Evolutionary conservation across 2,329 filamentous ascomycete genomes (phyloP).

Genomic region (Pseudogymnoascus sp.): DNA sequence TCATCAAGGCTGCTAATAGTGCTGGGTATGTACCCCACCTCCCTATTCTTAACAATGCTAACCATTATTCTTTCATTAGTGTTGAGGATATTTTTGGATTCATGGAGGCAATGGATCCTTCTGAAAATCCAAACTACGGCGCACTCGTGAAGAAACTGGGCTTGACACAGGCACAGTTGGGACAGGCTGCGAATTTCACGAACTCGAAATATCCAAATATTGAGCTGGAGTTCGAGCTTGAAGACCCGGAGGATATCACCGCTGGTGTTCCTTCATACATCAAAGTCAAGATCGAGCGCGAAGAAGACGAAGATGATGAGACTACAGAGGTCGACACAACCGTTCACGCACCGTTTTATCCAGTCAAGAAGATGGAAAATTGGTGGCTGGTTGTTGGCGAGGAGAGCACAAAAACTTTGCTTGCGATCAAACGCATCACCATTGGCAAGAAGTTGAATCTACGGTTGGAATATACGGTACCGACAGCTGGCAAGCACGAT

Average conservation of each 20-base stretch:
- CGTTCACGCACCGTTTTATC: conserved; percentile 94
- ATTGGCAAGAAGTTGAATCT: conserved; percentile 73
- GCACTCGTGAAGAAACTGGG: conserved; percentile 71
- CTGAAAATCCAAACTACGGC: conserved; percentile 78
- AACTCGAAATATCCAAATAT: conserved; percentile 96
- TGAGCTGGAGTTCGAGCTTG: conserved; percentile 80
- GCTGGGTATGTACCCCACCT: conserved; percentile 54
- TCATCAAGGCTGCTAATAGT: conserved; percentile 74
- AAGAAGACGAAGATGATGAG: conserved; percentile 66
- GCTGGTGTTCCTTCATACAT: conserved; percentile 78
- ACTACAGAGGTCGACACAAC: conserved; percentile 66
- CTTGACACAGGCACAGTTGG: conserved; percentile 74
- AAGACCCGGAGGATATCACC: conserved; percentile 72
- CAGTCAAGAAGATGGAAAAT: conserved; percentile 85
- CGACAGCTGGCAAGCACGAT: conserved; percentile 74
- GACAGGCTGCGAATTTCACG: conserved; percentile 87
- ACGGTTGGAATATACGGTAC: conserved; percentile 82
- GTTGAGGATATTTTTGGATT: conserved; percentile 96
- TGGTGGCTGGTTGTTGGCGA: conserved; percentile 98
- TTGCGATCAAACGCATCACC: conserved; percentile 92
- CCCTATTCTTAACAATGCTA: conserved; percentile 25
- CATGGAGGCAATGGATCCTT: conserved; percentile 97
- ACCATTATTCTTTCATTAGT: conserved; percentile 36
- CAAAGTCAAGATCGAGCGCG: conserved; percentile 77
- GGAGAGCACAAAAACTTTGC: conserved; percentile 76